Evolutionary conservation across 352 stramenopile species (phyloP).

Genomic region (Peronosclerospora sorghi): DNA sequence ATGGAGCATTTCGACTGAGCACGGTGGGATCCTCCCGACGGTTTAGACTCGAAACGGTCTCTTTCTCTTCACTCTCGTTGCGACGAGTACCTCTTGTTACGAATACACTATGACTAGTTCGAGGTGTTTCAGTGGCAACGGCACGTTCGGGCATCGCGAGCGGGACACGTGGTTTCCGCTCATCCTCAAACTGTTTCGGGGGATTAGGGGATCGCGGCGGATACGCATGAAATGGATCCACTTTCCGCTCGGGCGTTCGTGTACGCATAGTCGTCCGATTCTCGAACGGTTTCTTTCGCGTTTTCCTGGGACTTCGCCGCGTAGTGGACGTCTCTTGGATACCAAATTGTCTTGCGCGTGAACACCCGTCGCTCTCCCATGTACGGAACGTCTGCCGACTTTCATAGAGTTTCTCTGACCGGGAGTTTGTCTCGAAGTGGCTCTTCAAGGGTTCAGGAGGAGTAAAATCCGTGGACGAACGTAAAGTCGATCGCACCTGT

Average conservation of each 20-base stretch:
- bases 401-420: constrained; percentile 45
- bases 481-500: constrained; percentile 21
- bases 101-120: constrained; percentile 3
- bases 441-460: constrained; percentile 2
- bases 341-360: constrained; percentile 20
- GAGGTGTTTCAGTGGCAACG: too few species aligned
- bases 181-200: constrained; percentile 10
- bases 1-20: constrained; percentile 13
- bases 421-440: constrained; percentile 55
- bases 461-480: constrained; percentile 7
- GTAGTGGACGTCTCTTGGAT: constrained; percentile 19
- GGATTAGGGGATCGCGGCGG: constrained; percentile 7
- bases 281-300: constrained; percentile 12
- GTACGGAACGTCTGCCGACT: not conserved
- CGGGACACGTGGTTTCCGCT: constrained; percentile 1
- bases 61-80: constrained; percentile 5
- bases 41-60: constrained; percentile 7
- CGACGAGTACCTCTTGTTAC: constrained; percentile 13
- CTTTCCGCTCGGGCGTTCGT: constrained; percentile 15
- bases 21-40: constrained; percentile 14
- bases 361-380: constrained; percentile 9
- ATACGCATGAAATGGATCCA: constrained; percentile 11
- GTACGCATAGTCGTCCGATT: constrained; percentile 8
- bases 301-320: constrained; percentile 14
- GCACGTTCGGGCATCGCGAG: too few species aligned